These are phyloP conservation scores for Pyricularia sp. DNA, from an alignment of 2,329 filamentous ascomycete genomes.

Conservation along the genomic window DNA sequence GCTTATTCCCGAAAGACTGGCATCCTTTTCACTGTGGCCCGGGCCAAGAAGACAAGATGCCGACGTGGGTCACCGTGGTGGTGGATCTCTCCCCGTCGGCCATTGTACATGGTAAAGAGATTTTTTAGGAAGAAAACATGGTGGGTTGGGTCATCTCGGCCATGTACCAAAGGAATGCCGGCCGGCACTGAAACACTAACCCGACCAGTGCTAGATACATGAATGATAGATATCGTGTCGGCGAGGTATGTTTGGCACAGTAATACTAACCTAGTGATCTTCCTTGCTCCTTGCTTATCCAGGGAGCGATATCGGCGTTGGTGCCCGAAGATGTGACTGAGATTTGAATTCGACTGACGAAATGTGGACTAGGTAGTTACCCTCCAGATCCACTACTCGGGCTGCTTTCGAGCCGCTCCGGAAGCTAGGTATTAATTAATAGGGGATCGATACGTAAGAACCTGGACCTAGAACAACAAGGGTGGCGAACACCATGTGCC, in stretches of 20 bases:
- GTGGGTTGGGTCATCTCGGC: not conserved
- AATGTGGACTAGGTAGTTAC: not conserved
- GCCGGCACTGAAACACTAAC: not conserved
- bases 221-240: not conserved
- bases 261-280: not conserved
- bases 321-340: not conserved
- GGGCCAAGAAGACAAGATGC: not conserved
- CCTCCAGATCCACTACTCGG: not conserved
- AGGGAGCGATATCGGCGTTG: not conserved
- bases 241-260: not conserved
- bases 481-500: not conserved
- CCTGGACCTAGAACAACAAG: not conserved
- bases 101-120: not conserved
- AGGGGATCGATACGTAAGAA: not conserved
- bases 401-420: not conserved
- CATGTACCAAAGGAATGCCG: not conserved
- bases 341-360: not conserved
- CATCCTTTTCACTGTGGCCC: not conserved
- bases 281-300: not conserved
- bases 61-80: not conserved
- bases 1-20: not conserved
- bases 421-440: not conserved
- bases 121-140: not conserved
- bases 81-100: not conserved
- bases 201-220: not conserved